Conservation (phyloP, 225 moss, liverwort and hornwort species). For the Ulota crispa region DNA sequence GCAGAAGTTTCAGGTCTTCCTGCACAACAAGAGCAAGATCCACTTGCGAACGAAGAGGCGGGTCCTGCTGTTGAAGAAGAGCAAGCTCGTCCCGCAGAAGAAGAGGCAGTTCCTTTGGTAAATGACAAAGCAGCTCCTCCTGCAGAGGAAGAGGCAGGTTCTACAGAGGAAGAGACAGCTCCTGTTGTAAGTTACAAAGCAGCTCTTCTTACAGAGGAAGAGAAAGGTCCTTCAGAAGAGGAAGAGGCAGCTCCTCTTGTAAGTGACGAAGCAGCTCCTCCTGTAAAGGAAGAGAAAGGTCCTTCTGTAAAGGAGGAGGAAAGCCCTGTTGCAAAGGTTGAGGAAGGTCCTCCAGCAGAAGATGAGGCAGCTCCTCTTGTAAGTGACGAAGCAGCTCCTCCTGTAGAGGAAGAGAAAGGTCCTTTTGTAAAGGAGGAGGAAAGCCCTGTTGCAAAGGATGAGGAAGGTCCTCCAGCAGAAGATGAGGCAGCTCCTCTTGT, state of each 20-base stretch:
- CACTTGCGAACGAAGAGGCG: background rate
- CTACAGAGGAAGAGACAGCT: too few relatives aligned
- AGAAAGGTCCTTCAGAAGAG: background rate
- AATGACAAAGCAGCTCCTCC: background rate
- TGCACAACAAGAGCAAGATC: background rate
- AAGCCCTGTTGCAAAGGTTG: background rate
- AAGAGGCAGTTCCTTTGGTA: background rate
- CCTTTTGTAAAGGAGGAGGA: background rate
- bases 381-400: background rate
- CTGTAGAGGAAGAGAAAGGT: background rate
- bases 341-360: background rate
- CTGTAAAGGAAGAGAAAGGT: too few relatives aligned
- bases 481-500: background rate
- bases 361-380: background rate
- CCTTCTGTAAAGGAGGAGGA: background rate
- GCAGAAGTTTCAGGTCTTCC: background rate
- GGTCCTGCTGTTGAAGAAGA: background rate
- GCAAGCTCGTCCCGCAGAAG: background rate
- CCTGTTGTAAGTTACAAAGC: background rate
- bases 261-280: background rate
- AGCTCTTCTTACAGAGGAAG: background rate
- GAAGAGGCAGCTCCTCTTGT: background rate
- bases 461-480: too few relatives aligned
- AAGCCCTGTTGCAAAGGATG: background rate
- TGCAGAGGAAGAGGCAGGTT: background rate